phyloP scores from a whole-genome alignment of 2,329 filamentous ascomycete genomes.

The Hymenoscyphus occultus region DNA sequence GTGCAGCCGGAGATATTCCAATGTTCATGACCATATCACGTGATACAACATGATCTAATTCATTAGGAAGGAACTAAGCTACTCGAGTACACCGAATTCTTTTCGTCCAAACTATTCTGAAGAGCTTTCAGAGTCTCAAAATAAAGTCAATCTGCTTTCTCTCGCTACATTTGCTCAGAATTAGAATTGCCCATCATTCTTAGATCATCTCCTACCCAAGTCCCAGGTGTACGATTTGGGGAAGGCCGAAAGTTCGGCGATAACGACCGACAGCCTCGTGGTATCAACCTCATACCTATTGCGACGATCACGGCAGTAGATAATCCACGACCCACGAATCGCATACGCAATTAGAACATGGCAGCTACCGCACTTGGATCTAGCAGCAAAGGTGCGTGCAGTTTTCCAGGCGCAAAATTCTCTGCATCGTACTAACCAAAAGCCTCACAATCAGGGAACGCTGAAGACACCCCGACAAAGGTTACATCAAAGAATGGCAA shows the following conservation, averaged over 20 bases:
- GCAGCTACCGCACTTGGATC: neutral
- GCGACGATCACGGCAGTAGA: neutral
- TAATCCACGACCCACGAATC: neutral
- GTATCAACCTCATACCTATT: neutral
- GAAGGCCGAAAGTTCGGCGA: neutral
- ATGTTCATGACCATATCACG: no score
- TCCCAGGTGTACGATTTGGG: neutral
- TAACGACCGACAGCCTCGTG: neutral
- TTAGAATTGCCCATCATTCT: neutral
- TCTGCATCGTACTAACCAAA: neutral
- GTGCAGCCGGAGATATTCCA: no score
- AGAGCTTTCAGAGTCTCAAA: neutral
- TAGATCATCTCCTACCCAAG: neutral
- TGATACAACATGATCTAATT: no score
- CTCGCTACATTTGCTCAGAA: conserved; percentile 2
- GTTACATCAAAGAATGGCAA: conserved; percentile 51
- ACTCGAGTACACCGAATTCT: no score
- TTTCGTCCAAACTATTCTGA: neutral
- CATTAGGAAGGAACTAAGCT: no score
- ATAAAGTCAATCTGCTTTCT: neutral
- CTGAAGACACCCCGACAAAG: conserved; percentile 60
- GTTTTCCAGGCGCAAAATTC: neutral
- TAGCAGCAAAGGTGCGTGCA: neutral
- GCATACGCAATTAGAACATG: neutral
- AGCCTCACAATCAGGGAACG: conserved; percentile 32